These are phyloP conservation scores for Termitomyces sp. DNA, from an alignment of 768 basidiomycete species.

Conservation along the genomic window DNA sequence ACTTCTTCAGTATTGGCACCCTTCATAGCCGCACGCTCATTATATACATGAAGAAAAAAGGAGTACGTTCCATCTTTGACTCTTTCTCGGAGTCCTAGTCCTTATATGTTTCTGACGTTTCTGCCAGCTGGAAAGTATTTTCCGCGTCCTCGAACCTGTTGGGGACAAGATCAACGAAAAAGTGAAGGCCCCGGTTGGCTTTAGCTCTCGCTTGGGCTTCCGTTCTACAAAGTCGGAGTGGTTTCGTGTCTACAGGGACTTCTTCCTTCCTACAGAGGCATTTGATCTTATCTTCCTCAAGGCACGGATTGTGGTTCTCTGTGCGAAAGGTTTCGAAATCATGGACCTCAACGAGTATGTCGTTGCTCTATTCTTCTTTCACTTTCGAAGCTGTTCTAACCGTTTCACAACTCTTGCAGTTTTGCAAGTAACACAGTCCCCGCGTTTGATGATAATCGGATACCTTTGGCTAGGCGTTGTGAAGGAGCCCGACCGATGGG, in stretches of 20 bases:
- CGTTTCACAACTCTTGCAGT: conserved; percentile 30
- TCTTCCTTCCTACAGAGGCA: conserved; percentile 89
- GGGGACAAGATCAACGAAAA: conserved; percentile 81
- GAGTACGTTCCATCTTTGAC: conserved; percentile 30
- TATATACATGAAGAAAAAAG: conserved; percentile 95
- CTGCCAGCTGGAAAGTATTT: conserved; percentile 75
- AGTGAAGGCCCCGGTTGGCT: conserved; percentile 61
- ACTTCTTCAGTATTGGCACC: conserved; percentile 92
- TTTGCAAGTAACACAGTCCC: conserved; percentile 90
- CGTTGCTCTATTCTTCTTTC: not conserved
- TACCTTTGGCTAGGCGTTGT: conserved; percentile 77
- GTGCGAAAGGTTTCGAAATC: conserved; percentile 93
- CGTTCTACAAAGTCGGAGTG: conserved; percentile 83
- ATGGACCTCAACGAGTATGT: conserved; percentile 92
- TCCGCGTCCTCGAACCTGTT: conserved; percentile 98
- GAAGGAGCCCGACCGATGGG: conserved; percentile 85
- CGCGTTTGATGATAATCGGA: conserved; percentile 62
- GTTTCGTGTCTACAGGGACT: conserved; percentile 94
- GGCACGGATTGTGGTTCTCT: conserved; percentile 88
- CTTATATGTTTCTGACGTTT: not conserved
- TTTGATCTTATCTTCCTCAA: conserved; percentile 91
- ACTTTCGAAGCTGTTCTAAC: not conserved
- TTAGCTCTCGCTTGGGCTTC: conserved; percentile 72
- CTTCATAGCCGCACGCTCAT: conserved; percentile 85
- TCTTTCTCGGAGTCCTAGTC: not conserved